These are phyloP conservation scores for Dactylellina sp. DNA, from an alignment of 2,329 filamentous ascomycete genomes.

Conservation along the genomic window DNA sequence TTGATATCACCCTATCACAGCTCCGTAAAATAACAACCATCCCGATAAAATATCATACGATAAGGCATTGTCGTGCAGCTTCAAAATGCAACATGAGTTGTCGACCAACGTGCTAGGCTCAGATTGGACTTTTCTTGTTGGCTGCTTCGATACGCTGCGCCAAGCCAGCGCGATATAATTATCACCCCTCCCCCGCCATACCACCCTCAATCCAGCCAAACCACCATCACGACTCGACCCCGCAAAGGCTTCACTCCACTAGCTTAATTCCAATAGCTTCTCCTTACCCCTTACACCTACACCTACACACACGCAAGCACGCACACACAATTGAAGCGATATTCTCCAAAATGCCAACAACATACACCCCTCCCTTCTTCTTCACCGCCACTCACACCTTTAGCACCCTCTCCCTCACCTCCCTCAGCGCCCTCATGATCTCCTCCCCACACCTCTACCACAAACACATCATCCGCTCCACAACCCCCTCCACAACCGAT, in stretches of 20 bases:
- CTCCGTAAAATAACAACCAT: no score
- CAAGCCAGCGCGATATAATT: slow-evolving; percentile 2
- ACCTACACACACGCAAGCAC: neutral
- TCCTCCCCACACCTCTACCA: slow-evolving; percentile 44
- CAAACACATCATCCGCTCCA: slow-evolving; percentile 52
- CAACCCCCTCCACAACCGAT: slow-evolving; percentile 44
- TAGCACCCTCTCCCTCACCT: slow-evolving; percentile 37
- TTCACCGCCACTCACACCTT: slow-evolving; percentile 49
- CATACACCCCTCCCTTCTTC: slow-evolving; percentile 49
- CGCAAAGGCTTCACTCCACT: neutral
- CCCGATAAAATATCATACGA: neutral
- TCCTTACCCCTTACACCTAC: neutral
- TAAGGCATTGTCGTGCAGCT: neutral
- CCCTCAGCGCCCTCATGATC: slow-evolving; percentile 44
- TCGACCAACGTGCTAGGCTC: neutral
- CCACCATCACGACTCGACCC: slow-evolving; percentile 1
- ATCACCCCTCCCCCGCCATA: slow-evolving; percentile 16
- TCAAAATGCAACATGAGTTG: slow-evolving; percentile 23
- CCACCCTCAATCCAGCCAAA: neutral
- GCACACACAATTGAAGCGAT: no score
- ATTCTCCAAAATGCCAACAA: slow-evolving; percentile 45
- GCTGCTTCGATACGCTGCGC: neutral
- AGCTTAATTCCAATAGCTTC: slow-evolving; percentile 3
- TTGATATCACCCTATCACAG: no score
- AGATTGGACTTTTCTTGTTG: neutral